A percentile compares a stretch with the other conserved stretches of the same genome.
Evolutionary conservation across 2,329 filamentous ascomycete species (phyloP).

Genomic region (Neobulgaria alba): DNA sequence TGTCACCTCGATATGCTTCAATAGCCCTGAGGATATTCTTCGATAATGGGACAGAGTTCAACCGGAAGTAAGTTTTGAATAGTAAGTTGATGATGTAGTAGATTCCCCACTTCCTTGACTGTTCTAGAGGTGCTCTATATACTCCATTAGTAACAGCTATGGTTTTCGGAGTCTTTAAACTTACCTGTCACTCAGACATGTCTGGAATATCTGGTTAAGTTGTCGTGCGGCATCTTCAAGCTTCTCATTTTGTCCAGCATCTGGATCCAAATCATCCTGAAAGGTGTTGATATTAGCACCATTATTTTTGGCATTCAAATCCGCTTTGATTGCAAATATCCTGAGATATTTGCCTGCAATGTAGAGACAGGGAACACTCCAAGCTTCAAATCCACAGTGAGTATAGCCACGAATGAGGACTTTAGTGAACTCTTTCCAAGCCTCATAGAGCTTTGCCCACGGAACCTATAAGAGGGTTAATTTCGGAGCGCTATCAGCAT

Average conservation of each 20-base stretch:
- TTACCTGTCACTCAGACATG: conserved; percentile 85
- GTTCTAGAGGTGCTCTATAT: conserved; percentile 65
- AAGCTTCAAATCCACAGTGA: conserved; percentile 67
- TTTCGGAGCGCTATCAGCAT: no score
- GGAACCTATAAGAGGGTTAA: conserved; percentile 16
- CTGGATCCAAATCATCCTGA: conserved; percentile 74
- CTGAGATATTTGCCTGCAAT: conserved; percentile 78
- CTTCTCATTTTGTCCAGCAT: conserved; percentile 70
- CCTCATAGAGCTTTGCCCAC: conserved; percentile 76
- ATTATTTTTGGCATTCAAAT: conserved; percentile 53
- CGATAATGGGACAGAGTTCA: conserved; percentile 82
- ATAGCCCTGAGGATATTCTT: conserved; percentile 85
- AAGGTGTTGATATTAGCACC: conserved; percentile 40
- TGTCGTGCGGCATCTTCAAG: conserved; percentile 85
- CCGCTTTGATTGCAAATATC: conserved; percentile 83
- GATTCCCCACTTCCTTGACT: conserved; percentile 95
- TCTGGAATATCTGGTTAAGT: conserved; percentile 83
- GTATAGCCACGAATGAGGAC: conserved; percentile 74
- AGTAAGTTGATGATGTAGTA: conserved; percentile 91
- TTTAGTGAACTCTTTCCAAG: conserved; percentile 80
- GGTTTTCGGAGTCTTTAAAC: conserved; percentile 13
- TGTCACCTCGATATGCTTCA: conserved; percentile 66
- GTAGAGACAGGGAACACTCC: conserved; percentile 90
- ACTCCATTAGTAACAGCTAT: conserved; percentile 3
- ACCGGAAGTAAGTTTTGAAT: conserved; percentile 97